phyloP scores from a whole-genome alignment of 768 basidiomycete genomes.

The Mycena amicta region DNA sequence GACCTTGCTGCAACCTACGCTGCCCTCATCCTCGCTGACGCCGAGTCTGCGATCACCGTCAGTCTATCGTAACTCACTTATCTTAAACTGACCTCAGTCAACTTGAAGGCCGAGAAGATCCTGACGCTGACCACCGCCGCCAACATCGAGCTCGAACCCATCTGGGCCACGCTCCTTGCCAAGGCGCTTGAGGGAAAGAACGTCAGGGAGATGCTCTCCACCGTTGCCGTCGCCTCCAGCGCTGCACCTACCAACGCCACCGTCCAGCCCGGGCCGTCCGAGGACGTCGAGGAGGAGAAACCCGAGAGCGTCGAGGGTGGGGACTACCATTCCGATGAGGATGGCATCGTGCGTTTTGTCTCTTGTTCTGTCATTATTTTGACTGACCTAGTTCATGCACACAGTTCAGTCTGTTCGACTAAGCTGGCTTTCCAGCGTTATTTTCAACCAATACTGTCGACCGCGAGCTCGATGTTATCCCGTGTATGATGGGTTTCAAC shows the following conservation, averaged over 20 bases:
- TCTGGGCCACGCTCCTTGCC: constrained; percentile 84
- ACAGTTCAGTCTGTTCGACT: constrained; percentile 16
- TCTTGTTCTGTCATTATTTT: neutral
- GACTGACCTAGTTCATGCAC: too few relatives aligned
- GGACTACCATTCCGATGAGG: constrained; percentile 8
- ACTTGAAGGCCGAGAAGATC: constrained; percentile 83
- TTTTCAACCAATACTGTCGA: neutral
- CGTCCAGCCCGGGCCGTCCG: neutral
- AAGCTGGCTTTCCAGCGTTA: neutral
- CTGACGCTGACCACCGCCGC: constrained; percentile 66
- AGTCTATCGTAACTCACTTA: constrained; percentile 29
- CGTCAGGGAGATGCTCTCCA: constrained; percentile 75
- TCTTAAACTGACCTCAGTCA: constrained; percentile 2
- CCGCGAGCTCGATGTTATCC: too few relatives aligned
- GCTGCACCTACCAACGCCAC: neutral
- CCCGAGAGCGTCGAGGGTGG: neutral
- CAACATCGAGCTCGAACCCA: constrained; percentile 71
- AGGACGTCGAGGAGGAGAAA: neutral
- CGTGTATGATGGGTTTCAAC: too few relatives aligned
- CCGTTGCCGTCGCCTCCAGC: constrained; percentile 55
- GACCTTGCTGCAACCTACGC: constrained; percentile 84
- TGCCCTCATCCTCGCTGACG: constrained; percentile 84
- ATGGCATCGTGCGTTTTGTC: constrained; percentile 10
- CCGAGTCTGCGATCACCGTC: constrained; percentile 80
- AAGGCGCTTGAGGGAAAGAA: constrained; percentile 87